phyloP scores from a whole-genome alignment of 2,329 filamentous ascomycete genomes.

The Fusarium sp. region DNA sequence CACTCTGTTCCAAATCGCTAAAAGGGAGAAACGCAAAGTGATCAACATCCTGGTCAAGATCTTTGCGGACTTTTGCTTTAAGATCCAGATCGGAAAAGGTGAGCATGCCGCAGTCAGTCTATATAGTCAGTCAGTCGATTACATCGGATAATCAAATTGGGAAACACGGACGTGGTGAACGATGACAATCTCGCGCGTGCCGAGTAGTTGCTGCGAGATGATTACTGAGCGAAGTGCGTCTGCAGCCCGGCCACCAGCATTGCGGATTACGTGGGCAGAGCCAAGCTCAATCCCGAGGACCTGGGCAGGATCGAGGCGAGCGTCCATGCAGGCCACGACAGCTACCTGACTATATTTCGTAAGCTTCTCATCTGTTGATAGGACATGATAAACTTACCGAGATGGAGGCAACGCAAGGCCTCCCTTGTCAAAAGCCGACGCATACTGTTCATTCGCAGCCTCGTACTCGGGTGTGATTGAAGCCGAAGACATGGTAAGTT shows the following conservation, averaged over 20 bases:
- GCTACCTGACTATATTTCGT: conserved; percentile 51
- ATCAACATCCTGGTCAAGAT: conserved; percentile 67
- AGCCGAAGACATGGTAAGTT: conserved; percentile 26
- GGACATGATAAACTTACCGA: conserved; percentile 23
- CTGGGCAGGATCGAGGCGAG: conserved; percentile 72
- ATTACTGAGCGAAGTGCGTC: conserved; percentile 82
- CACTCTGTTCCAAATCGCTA: conserved; percentile 72
- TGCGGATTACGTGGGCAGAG: conserved; percentile 85
- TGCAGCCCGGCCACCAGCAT: conserved; percentile 75
- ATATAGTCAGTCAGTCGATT: neutral
- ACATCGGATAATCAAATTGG: too few relatives aligned
- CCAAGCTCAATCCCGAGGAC: conserved; percentile 59
- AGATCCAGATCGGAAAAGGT: conserved; percentile 74
- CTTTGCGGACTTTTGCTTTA: conserved; percentile 68
- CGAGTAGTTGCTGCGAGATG: conserved; percentile 84
- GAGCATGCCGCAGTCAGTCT: conserved; percentile 70
- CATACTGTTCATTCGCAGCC: conserved; percentile 43
- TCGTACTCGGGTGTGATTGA: conserved; percentile 45
- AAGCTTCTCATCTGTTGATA: neutral
- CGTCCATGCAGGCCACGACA: conserved; percentile 84
- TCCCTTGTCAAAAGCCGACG: conserved; percentile 43
- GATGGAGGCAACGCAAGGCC: conserved; percentile 43
- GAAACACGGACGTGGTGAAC: conserved; percentile 71
- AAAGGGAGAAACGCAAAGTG: conserved; percentile 78
- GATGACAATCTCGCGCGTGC: conserved; percentile 80